These are phyloP conservation scores for Paraglomus occultum DNA, from an alignment of 192 early-diverging fungal species.

Conservation along the genomic window DNA sequence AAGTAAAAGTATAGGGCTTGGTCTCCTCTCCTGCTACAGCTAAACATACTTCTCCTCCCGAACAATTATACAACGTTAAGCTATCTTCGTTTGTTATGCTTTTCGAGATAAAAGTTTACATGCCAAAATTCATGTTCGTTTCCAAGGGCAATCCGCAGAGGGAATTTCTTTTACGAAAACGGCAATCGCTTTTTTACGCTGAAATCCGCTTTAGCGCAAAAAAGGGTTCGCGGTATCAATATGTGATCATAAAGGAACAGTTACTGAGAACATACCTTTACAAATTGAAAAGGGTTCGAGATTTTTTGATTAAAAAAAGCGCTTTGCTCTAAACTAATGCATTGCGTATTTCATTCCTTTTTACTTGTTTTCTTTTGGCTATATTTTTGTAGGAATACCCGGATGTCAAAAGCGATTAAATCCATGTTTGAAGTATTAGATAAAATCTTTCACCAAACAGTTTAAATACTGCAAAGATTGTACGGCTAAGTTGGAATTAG, in stretches of 20 bases:
- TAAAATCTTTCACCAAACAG: slow-evolving; percentile 27
- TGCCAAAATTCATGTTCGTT: too few species aligned
- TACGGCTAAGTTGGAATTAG: too few species aligned
- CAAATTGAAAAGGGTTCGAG: neutral
- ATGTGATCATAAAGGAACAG: slow-evolving; percentile 12
- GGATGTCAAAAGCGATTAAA: slow-evolving; percentile 10
- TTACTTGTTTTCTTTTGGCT: neutral
- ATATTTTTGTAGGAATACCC: slow-evolving; percentile 1
- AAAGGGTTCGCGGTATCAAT: slow-evolving; percentile 18
- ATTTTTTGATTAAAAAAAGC: neutral
- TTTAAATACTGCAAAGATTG: too few species aligned
- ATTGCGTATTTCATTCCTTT: neutral
- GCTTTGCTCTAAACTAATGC: too few species aligned
- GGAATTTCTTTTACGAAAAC: too few species aligned
- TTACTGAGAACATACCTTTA: slow-evolving; percentile 6
- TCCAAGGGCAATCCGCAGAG: too few species aligned
- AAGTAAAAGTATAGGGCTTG: slow-evolving; percentile 25
- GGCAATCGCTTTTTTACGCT: neutral
- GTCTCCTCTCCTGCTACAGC: neutral
- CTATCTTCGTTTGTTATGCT: slow-evolving; percentile 9
- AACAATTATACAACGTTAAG: slow-evolving; percentile 6
- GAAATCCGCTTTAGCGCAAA: neutral
- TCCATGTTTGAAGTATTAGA: slow-evolving; percentile 26
- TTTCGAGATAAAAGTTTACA: too few species aligned
- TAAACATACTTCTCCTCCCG: neutral